A percentile compares a stretch with the other conserved stretches of the same genome.
phyloP scores from a whole-genome alignment of 1,284 basidiomycete species.

The Ceratobasidium sp. region DNA sequence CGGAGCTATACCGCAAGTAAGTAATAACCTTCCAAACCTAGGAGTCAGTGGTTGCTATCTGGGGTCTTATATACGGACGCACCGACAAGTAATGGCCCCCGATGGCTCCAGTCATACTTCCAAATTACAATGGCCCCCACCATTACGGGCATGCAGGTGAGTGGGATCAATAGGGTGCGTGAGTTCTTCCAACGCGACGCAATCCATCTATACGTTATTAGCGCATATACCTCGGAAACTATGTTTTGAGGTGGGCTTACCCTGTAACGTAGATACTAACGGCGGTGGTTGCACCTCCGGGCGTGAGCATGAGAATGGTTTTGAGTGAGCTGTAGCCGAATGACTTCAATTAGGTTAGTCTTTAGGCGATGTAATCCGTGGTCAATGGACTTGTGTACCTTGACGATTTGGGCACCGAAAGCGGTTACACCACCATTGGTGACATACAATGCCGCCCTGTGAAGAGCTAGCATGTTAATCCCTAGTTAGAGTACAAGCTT shows the following conservation, averaged over 20 bases:
- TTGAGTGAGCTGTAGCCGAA: conserved; percentile 62
- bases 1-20: conserved; percentile 50
- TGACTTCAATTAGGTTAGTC: conserved; percentile 45
- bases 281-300: conserved; percentile 61
- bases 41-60: background rate
- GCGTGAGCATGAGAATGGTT: conserved; percentile 60
- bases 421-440: conserved; percentile 60
- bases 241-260: conserved; percentile 47
- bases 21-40: conserved; percentile 56
- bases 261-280: conserved; percentile 61
- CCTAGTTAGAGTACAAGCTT: background rate
- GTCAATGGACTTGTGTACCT: conserved; percentile 28
- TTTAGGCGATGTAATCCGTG: background rate
- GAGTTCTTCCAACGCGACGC: conserved; percentile 56
- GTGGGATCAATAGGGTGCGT: conserved; percentile 59
- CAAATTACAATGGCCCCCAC: conserved; percentile 63
- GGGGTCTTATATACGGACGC: background rate
- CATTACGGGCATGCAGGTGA: conserved; percentile 63
- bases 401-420: conserved; percentile 63
- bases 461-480: background rate
- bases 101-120: conserved; percentile 60
- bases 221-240: background rate
- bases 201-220: conserved; percentile 18
- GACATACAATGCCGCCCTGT: conserved; percentile 55
- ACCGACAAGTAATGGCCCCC: conserved; percentile 61